Conservation (phyloP, 768 basidiomycete genomes). For the Tremella mesenterica region DNA sequence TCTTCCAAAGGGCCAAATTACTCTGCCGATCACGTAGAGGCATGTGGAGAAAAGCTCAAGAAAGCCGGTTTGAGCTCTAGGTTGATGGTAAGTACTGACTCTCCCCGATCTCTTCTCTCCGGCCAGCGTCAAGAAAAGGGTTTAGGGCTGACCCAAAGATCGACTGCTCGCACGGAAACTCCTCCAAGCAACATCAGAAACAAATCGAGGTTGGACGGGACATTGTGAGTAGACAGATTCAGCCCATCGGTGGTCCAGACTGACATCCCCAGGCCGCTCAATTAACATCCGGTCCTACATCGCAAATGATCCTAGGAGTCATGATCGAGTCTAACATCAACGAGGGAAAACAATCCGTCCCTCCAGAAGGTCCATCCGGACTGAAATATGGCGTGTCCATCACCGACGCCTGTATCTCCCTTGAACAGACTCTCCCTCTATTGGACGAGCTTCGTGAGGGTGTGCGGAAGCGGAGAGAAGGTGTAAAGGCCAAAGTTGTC, state of each 20-base stretch:
- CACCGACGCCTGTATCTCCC: conserved; percentile 44
- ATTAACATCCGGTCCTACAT: conserved; percentile 50
- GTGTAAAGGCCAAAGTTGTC: conserved; percentile 26
- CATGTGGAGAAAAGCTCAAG: conserved; percentile 61
- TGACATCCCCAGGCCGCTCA: conserved; percentile 58
- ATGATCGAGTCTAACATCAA: conserved; percentile 97
- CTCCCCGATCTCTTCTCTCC: background rate
- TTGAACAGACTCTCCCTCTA: conserved; percentile 54
- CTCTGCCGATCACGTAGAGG: conserved; percentile 65
- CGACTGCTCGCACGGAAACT: conserved; percentile 72
- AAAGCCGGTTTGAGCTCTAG: conserved; percentile 71
- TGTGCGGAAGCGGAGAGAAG: conserved; percentile 59
- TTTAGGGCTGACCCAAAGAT: conserved; percentile 13
- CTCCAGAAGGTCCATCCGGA: conserved; percentile 54
- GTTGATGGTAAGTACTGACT: conserved; percentile 64
- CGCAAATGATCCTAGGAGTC: conserved; percentile 68
- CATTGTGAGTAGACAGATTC: conserved; percentile 6
- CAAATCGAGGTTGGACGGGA: conserved; percentile 56
- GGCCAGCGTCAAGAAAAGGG: background rate
- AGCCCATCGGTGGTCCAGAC: conserved; percentile 50
- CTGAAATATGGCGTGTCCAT: conserved; percentile 43
- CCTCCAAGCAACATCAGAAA: conserved; percentile 86
- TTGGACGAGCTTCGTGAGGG: conserved; percentile 81
- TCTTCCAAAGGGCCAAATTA: conserved; percentile 86
- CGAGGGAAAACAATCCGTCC: conserved; percentile 83